phyloP scores from a whole-genome alignment of 2,329 filamentous ascomycete species.

The Epichloe uncinata region DNA sequence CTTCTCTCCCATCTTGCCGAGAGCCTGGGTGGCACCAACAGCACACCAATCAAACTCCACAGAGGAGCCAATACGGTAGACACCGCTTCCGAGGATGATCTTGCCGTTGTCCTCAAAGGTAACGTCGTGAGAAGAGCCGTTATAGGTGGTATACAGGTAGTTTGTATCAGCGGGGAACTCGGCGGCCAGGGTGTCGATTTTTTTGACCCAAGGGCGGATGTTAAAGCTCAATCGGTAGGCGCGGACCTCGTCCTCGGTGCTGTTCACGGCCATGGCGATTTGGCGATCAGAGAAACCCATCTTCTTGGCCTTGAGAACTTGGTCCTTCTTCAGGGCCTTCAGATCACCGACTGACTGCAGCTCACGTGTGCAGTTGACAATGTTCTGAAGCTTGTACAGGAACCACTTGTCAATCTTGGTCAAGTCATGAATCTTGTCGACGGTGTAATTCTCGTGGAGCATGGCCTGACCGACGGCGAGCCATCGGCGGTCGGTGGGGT shows the following conservation, averaged over 20 bases:
- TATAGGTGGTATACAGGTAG: slow-evolving; percentile 97
- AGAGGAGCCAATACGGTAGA: slow-evolving; percentile 94
- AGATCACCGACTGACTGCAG: slow-evolving; percentile 75
- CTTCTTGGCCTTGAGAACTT: slow-evolving; percentile 88
- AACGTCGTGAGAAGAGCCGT: slow-evolving; percentile 86
- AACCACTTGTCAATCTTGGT: slow-evolving; percentile 99
- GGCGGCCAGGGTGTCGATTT: slow-evolving; percentile 91
- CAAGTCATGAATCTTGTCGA: slow-evolving; percentile 82
- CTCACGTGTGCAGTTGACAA: slow-evolving; percentile 80
- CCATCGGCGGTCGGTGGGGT: slow-evolving; percentile 95
- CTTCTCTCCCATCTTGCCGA: slow-evolving; percentile 84
- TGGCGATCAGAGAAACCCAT: slow-evolving; percentile 95
- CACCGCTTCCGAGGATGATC: slow-evolving; percentile 81
- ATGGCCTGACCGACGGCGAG: slow-evolving; percentile 94
- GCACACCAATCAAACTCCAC: slow-evolving; percentile 99
- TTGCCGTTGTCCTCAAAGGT: slow-evolving; percentile 86
- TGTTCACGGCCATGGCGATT: slow-evolving; percentile 74
- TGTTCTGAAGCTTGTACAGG: slow-evolving; percentile 94
- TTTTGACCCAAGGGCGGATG: slow-evolving; percentile 93
- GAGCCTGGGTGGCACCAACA: slow-evolving; percentile 73
- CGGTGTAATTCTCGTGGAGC: slow-evolving; percentile 90
- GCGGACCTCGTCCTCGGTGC: slow-evolving; percentile 81
- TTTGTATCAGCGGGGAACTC: slow-evolving; percentile 94
- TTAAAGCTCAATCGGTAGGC: slow-evolving; percentile 73
- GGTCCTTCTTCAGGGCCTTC: slow-evolving; percentile 74